Percentiles rank a stretch among this genome's conserved stretches.
Evolutionary conservation across 2,329 filamentous ascomycete species (phyloP).

Genomic region (Aureobasidium namibiae): DNA sequence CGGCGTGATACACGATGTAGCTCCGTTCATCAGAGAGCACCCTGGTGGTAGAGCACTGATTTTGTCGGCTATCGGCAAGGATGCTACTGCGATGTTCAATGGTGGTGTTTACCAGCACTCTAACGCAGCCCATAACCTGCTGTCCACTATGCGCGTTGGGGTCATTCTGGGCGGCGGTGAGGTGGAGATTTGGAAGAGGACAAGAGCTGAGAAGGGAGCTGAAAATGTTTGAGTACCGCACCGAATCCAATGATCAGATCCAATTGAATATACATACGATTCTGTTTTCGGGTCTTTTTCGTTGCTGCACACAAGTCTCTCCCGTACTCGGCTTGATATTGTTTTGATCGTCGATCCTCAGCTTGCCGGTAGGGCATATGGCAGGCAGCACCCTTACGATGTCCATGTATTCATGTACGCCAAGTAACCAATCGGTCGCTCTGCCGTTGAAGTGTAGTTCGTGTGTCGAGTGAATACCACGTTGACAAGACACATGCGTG

Average conservation of each 20-base stretch:
- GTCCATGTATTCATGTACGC: neutral
- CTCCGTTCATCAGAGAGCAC: conserved; percentile 79
- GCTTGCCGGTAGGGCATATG: neutral
- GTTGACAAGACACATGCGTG: neutral
- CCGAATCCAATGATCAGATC: neutral
- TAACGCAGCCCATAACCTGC: conserved; percentile 80
- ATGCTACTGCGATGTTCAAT: conserved; percentile 85
- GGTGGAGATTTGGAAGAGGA: conserved; percentile 88
- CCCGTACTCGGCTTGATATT: neutral
- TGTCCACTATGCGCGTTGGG: conserved; percentile 81
- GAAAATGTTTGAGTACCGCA: conserved; percentile 18
- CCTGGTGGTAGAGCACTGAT: conserved; percentile 88
- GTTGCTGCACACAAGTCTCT: neutral
- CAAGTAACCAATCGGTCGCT: neutral
- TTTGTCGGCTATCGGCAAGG: conserved; percentile 72
- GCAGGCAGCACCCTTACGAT: neutral
- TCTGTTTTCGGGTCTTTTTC: neutral
- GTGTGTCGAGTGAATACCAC: neutral
- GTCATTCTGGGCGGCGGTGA: conserved; percentile 80
- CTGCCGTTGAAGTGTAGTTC: neutral
- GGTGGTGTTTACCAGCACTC: conserved; percentile 84
- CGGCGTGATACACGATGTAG: conserved; percentile 62
- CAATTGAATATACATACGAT: neutral
- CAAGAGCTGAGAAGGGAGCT: conserved; percentile 76
- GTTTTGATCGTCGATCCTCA: neutral